Base-by-base conservation (phyloP, 2,329 filamentous ascomycete species). In the Sclerotinia minor region DNA sequence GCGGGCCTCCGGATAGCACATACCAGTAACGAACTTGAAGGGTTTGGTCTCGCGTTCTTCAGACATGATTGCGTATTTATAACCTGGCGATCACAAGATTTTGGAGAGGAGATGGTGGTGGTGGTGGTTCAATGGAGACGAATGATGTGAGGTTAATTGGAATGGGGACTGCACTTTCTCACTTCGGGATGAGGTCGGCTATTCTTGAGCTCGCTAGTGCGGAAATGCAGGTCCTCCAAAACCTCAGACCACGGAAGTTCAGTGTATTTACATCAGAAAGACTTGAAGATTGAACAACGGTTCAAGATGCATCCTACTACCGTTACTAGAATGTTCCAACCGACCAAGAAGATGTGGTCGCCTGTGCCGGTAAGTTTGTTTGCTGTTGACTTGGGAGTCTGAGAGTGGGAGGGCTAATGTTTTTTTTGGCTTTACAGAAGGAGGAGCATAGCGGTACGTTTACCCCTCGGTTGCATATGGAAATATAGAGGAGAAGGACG, bases 21-120 rank as follows among this genome's bases (percentile, higher is more conserved):
- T 87, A 97, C 94, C 94, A 84, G 94, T 98, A 79, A 98, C 95
- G 85, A 98, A 98, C 91, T 99, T 99, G 91, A 99, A 99, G 83
- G 96, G 96, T 89, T 97, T 99, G 84, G 94, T 97, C 81, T 96
- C 91, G 79, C 88, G 85, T 83, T 95, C 92, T 83, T 96, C 92
- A 81, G 93, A 90, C 94, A 99, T 99, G 77, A 83, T 94, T 87
- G 82, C 82, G 47, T 78, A 79, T 79, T 64, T 69, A 8, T 59
- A 49, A 71, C 68, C 54, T 67, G 66, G 77, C 74, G 72, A 73
- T 74, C 75, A 73, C 35, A 67, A 32, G 35, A 49, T 44, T 74
- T 73, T 75, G 47, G 77, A 70, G 77, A 70, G 75, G 74, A 73
- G 75, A 73, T 67, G 71, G 57, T 72, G 58, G 67, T 73, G 72